Evolutionary conservation across 306 rosid genomes (phyloP).

Genomic region (Ochetophila trinervis): DNA sequence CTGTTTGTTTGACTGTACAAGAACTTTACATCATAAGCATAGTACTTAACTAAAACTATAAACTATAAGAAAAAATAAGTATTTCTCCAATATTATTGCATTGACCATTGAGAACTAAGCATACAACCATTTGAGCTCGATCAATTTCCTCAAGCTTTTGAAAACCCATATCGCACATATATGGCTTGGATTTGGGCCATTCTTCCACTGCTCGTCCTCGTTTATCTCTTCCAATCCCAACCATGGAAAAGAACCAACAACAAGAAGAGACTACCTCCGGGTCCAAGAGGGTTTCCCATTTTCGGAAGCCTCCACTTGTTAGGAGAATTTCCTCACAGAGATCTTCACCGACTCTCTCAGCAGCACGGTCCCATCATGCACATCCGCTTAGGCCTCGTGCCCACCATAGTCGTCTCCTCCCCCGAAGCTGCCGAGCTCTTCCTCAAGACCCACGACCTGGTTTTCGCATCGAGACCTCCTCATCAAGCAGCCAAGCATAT

Average conservation of each 20-base stretch:
- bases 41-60: no score
- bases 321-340: constrained; percentile 29
- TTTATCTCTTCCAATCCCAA: neutral
- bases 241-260: constrained; percentile 6
- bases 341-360: constrained; percentile 17
- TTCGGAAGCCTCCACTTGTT: constrained; percentile 47
- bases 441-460: constrained; percentile 51
- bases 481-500: constrained; percentile 19
- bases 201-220: neutral
- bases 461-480: constrained; percentile 31
- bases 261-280: constrained; percentile 36
- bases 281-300: constrained; percentile 41
- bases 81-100: no score
- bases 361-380: constrained; percentile 31
- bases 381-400: constrained; percentile 22
- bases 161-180: neutral
- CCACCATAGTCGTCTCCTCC: constrained; percentile 28
- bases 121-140: no score
- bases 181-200: constrained; percentile 14
- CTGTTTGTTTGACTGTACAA: no score
- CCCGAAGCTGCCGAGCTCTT: constrained; percentile 43
- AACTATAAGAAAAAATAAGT: no score
- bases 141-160: no score
- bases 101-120: no score
- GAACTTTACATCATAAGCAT: no score